Conservation (phyloP, 2,329 filamentous ascomycete genomes). For the Exophiala sp. region DNA sequence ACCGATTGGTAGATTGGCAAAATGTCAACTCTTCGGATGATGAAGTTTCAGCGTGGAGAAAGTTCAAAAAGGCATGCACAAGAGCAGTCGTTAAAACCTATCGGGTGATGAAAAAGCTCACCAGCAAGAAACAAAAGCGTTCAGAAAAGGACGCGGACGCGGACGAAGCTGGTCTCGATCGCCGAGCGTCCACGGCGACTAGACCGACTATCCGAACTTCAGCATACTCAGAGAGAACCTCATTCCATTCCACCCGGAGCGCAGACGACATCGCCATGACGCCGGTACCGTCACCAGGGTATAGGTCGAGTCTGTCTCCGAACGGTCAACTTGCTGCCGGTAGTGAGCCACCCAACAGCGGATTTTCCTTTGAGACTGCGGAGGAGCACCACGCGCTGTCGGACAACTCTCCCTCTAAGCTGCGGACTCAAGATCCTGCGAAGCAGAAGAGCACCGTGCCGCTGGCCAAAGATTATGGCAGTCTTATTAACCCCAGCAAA, state of each 20-base stretch:
- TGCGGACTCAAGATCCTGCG: conserved; percentile 14
- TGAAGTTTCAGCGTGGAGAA: conserved; percentile 79
- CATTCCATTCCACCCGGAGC: conserved; percentile 49
- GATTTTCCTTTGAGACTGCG: conserved; percentile 30
- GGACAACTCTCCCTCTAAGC: conserved; percentile 19
- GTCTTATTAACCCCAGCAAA: conserved; percentile 69
- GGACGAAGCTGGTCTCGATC: conserved; percentile 46
- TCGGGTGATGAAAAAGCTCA: conserved; percentile 40
- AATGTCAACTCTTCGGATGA: conserved; percentile 93
- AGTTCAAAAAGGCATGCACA: conserved; percentile 83
- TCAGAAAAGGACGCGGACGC: conserved; percentile 51
- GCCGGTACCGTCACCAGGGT: conserved; percentile 67
- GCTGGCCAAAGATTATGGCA: conserved; percentile 58
- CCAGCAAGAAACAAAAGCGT: conserved; percentile 45
- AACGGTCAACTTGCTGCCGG: conserved; percentile 14
- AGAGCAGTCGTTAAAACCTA: conserved; percentile 57
- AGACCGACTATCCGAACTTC: conserved; percentile 55
- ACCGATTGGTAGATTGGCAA: conserved; percentile 80
- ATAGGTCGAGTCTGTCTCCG: conserved; percentile 35
- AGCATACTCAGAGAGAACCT: conserved; percentile 52
- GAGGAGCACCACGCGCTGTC: conserved; percentile 15
- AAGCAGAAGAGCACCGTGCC: conserved; percentile 25
- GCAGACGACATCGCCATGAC: conserved; percentile 88
- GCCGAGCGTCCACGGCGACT: conserved; percentile 64
- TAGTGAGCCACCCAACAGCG: conserved; percentile 28